These are phyloP conservation scores for Exutisphaerella laricina DNA, from an alignment of 2,329 filamentous ascomycete genomes.

Conservation along the genomic window DNA sequence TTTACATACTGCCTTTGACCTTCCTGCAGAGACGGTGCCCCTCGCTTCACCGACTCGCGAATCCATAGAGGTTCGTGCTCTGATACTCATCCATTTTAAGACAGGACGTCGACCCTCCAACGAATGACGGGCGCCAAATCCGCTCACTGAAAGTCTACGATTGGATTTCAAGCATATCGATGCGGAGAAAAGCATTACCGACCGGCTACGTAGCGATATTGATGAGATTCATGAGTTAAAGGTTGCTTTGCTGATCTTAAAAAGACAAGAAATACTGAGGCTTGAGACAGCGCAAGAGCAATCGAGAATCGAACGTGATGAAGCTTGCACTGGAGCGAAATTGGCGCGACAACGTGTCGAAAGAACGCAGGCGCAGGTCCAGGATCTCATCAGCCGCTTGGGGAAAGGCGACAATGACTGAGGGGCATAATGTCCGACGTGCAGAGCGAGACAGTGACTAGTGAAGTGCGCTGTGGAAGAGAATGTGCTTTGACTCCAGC, in stretches of 20 bases:
- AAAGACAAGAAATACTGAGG: conserved; percentile 18
- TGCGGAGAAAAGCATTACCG: conserved; percentile 21
- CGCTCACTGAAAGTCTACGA: conserved; percentile 17
- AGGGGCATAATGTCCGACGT: too few relatives aligned
- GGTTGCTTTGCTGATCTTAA: conserved; percentile 21
- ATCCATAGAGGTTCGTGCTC: conserved; percentile 26
- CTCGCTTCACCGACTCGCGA: conserved; percentile 22
- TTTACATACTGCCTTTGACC: conserved; percentile 26
- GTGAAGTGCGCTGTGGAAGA: too few relatives aligned
- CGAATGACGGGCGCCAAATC: conserved; percentile 13
- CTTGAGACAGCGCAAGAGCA: conserved; percentile 13
- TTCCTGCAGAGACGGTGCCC: conserved; percentile 19
- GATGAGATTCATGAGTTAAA: conserved; percentile 24
- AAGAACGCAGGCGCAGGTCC: conserved; percentile 12
- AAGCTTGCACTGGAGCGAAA: conserved; percentile 1
- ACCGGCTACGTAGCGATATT: conserved; percentile 22
- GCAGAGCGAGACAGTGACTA: too few relatives aligned
- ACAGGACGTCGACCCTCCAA: conserved; percentile 10
- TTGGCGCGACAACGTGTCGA: conserved; percentile 9
- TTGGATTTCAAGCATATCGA: conserved; percentile 18
- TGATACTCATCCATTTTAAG: conserved; percentile 26
- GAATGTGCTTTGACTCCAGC: too few relatives aligned
- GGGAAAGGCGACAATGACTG: conserved; percentile 5
- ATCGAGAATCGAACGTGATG: conserved; percentile 15
- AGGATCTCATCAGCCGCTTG: conserved; percentile 5